Percentiles rank a stretch among this genome's conserved stretches.
Evolutionary conservation across 176 grass and related monocot genomes (phyloP).

Genomic region (Areca catechu): DNA sequence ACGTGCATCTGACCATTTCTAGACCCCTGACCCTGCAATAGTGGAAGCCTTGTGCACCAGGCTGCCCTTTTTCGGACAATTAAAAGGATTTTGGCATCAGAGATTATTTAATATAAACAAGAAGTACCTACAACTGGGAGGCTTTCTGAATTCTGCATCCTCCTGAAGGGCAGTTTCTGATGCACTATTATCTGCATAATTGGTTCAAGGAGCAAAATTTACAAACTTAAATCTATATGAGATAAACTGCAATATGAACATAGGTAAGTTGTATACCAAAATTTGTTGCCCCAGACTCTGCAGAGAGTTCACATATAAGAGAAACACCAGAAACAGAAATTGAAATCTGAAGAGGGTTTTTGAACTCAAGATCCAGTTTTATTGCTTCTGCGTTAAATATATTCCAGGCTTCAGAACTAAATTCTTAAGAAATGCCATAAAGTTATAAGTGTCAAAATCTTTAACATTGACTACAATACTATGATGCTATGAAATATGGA

Average conservation of each 20-base stretch:
- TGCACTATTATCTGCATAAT: slow-evolving; percentile 39
- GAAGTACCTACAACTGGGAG: slow-evolving; percentile 50
- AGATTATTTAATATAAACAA: slow-evolving; percentile 7
- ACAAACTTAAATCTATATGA: neutral
- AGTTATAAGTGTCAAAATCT: neutral
- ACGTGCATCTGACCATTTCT: too few species aligned
- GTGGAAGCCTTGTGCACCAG: too few species aligned
- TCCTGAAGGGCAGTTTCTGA: slow-evolving; percentile 20
- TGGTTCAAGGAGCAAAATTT: neutral
- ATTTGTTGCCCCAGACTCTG: slow-evolving; percentile 44
- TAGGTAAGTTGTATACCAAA: slow-evolving; percentile 26
- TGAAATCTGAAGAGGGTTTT: slow-evolving; percentile 89
- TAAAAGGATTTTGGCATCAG: too few species aligned
- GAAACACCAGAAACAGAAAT: slow-evolving; percentile 68
- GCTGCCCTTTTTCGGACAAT: too few species aligned
- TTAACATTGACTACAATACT: neutral
- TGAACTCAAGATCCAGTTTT: slow-evolving; percentile 73
- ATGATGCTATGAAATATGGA: too few species aligned
- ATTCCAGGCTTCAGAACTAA: slow-evolving; percentile 8
- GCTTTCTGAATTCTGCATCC: slow-evolving; percentile 32
- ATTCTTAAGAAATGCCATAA: neutral
- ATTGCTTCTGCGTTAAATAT: slow-evolving; percentile 74
- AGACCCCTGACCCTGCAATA: too few species aligned
- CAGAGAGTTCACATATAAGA: slow-evolving; percentile 77
- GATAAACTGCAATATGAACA: neutral